A percentile compares a stretch with the other conserved stretches of the same genome.
phyloP scores from a whole-genome alignment of 1,139 yeast species.

The Arxiozyma slooffiae region DNA sequence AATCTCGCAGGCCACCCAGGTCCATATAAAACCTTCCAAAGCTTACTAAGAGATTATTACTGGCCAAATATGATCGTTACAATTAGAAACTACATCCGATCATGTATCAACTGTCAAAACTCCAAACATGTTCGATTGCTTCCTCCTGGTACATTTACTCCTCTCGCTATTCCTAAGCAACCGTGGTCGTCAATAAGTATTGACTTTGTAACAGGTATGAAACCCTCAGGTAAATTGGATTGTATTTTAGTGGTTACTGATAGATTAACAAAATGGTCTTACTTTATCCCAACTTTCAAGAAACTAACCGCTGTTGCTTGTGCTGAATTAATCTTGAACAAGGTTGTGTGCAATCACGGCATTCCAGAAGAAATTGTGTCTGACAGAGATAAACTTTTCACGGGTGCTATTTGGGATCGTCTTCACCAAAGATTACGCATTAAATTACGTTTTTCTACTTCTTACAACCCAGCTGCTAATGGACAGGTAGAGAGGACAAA shows the following conservation, averaged over 20 bases:
- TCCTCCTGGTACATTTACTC: too few species aligned
- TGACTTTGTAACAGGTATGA: constrained; percentile 1
- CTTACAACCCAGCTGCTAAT: constrained; percentile 2
- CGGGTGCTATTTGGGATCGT: background rate
- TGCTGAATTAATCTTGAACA: background rate
- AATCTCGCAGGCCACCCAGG: constrained; percentile 5
- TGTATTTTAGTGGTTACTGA: background rate
- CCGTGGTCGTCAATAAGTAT: too few species aligned
- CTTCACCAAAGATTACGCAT: background rate
- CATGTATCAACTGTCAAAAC: too few species aligned
- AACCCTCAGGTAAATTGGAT: background rate
- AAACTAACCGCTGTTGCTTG: background rate
- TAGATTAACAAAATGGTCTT: too few species aligned
- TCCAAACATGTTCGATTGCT: too few species aligned
- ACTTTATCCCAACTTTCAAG: too few species aligned
- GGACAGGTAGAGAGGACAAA: constrained; percentile 2
- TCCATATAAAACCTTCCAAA: background rate
- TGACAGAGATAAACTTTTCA: background rate
- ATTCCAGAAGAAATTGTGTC: background rate
- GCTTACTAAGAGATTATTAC: background rate
- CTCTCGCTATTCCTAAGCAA: too few species aligned
- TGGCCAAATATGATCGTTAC: constrained; percentile 2
- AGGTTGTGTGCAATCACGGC: background rate
- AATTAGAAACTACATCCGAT: background rate
- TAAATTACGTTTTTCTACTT: background rate